Evolutionary conservation across 2,329 filamentous ascomycete species (phyloP), one percentile per base, ranked within the genome.

Genomic region (Seiridium unicorne): DNA sequence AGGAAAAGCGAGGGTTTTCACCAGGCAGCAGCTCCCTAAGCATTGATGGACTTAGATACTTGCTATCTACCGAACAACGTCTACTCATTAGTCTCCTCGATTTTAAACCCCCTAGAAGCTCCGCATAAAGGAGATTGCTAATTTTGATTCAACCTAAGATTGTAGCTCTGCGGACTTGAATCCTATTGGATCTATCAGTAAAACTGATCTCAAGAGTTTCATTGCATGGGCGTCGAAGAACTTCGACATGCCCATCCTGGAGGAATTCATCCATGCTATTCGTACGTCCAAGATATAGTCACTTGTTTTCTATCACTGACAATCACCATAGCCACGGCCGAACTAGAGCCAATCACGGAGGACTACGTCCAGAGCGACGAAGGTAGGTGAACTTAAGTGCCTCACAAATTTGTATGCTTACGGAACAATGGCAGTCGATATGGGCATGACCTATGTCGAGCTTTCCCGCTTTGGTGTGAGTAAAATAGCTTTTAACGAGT

Each of bases 121-220:
- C 18, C 18, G 18, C 18, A 26, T 26, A 26, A 2, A 26, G 18
- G 18, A 26, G 18, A 26, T 26, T 26, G 18, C 18, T 26, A 26
- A 26, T 26, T 26, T 26, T 26, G 18, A 26, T 26, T 26, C 38
- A 42, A 56, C n/a, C 13, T 48, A 60, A 18, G 86, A 89, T 66
- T 78, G 76, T 60, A 77, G 73, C 7, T 77, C 73, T 35, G 79
- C 76, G 4, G 79, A 82, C 64, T 79, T 88, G 69, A 86, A 89
- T 65, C 87, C 87, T 3, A 88, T 89, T 55, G 87, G 85, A 13
- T 80, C 80, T 5, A 81, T 83, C 44, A 75, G 74, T 60, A 54
- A 53, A 10, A 13, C n/a, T 2, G 90, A 93, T 66, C 76, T 92
- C 1, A 91, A 90, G 71, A 75, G 81, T 8, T 92, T 93, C 74